Evolutionary conservation across 2,329 filamentous ascomycete genomes (phyloP), one percentile per base, ranked within the genome.

Genomic region (Pseudogymnoascus sp.): DNA sequence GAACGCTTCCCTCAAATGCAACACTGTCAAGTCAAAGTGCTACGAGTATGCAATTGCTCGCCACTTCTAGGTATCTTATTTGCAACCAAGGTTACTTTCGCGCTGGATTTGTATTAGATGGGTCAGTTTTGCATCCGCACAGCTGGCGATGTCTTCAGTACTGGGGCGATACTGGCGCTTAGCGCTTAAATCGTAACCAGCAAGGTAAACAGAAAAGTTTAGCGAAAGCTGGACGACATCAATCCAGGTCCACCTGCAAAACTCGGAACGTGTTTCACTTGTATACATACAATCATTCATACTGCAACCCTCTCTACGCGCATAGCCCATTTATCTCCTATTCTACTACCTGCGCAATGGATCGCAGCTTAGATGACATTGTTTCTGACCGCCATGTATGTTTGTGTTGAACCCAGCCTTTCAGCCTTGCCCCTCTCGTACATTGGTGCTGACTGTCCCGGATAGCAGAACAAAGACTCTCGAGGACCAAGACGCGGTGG

Each of bases 361-460:
- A 87, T 76, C 81, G 83, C 71, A 83, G 81, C 70, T 77, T 87
- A 64, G 84, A 87, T 74, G 84, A 87, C 69, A 84, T 86, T 70
- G 85, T 86, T 66, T 78, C 78, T 66, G 83, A 85, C 70, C 81
- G 82, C 67, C 81, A 84, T 70, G 83, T 85, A 79, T 66, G 77
- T 65, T 70, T 70, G 60, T 35, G 10, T 56, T 56, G 11, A 33
- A 33, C 28, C 35, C 60, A 35, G 42, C 28, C 62, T 44, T 23
- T 50, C 12, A 50, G 16, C 35, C 35, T 31, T 18, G n/a, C 35
- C 25, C 50, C 31, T 47, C 61, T 60, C 25, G 31, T 18, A 53
- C 28, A 37, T 37, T 59, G 50, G 28, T 21, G 50, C 50, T 56
- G 28, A 56, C 50, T 33, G 11, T 56, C 25, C n/a, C 50, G 2